phyloP scores from a whole-genome alignment of 2,329 filamentous ascomycete species.

The Chrysoporthe deuterocubensis region DNA sequence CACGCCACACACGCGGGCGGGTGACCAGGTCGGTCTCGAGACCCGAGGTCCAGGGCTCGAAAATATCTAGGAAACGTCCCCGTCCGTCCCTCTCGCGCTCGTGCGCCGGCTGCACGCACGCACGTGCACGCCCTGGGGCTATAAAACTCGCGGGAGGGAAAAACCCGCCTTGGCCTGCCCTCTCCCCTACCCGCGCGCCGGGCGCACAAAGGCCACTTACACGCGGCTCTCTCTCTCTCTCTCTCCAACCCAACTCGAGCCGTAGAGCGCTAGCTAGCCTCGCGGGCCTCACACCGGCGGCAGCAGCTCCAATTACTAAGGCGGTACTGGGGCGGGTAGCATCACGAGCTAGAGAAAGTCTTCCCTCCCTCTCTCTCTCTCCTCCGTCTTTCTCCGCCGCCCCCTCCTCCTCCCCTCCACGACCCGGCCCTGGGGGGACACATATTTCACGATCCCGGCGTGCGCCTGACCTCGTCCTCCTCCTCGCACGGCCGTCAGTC shows the following conservation, averaged over 20 bases:
- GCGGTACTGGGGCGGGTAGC: no score
- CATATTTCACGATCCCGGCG: no score
- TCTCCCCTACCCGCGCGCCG: no score
- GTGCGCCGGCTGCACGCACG: no score
- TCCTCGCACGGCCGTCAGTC: background rate
- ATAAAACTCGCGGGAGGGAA: background rate
- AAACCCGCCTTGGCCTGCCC: no score
- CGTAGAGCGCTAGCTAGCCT: background rate
- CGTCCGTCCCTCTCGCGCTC: background rate
- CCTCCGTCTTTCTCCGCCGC: no score
- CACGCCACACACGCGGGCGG: background rate
- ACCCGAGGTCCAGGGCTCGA: constrained; percentile 1
- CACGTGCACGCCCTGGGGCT: background rate
- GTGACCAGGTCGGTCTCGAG: background rate
- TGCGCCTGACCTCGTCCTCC: no score
- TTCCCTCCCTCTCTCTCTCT: background rate
- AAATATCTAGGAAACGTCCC: background rate
- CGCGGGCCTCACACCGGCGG: background rate
- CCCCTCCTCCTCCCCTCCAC: no score
- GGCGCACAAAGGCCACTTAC: background rate
- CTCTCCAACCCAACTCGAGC: background rate
- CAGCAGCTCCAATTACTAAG: background rate
- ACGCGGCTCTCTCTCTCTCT: background rate
- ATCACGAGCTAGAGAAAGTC: background rate
- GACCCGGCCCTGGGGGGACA: no score